Evolutionary conservation across 2,329 filamentous ascomycete genomes (phyloP).

Genomic region (Fusarium devonianum): DNA sequence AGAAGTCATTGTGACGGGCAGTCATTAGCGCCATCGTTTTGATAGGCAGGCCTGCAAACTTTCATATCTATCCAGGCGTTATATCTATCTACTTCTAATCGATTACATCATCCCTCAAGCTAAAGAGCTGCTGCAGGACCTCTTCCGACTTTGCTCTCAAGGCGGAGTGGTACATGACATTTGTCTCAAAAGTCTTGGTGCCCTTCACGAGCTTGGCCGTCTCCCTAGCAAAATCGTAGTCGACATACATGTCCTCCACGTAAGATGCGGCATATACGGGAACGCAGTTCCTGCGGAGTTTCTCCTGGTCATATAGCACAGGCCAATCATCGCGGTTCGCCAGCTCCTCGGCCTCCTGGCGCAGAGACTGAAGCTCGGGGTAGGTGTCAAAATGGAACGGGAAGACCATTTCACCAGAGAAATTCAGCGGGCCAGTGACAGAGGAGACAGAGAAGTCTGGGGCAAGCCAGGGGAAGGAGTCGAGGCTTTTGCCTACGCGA

Average conservation of each 20-base stretch:
- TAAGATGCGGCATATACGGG: slow-evolving; percentile 87
- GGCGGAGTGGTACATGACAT: slow-evolving; percentile 86
- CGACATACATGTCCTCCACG: slow-evolving; percentile 91
- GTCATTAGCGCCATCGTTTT: not conserved
- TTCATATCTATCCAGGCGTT: slow-evolving; percentile 9
- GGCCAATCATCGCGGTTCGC: slow-evolving; percentile 76
- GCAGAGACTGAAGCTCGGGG: slow-evolving; percentile 74
- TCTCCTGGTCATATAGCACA: slow-evolving; percentile 75
- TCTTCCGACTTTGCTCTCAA: slow-evolving; percentile 76
- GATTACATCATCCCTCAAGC: slow-evolving; percentile 72
- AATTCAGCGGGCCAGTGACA: slow-evolving; percentile 67
- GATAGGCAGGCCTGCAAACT: not conserved
- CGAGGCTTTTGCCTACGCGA: slow-evolving; percentile 61
- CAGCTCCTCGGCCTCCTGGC: slow-evolving; percentile 72
- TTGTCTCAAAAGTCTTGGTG: slow-evolving; percentile 84
- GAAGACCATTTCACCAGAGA: slow-evolving; percentile 93
- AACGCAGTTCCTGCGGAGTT: slow-evolving; percentile 78
- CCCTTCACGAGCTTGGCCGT: slow-evolving; percentile 78
- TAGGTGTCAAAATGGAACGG: slow-evolving; percentile 85
- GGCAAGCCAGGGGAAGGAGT: slow-evolving; percentile 60
- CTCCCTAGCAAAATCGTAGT: slow-evolving; percentile 74
- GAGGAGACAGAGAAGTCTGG: slow-evolving; percentile 38
- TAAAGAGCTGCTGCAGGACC: slow-evolving; percentile 78
- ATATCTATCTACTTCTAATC: slow-evolving; percentile 55
- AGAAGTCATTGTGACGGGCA: not conserved